Conservation (phyloP, 805 yeast genomes). For the Maudiozyma barnettii region DNA sequence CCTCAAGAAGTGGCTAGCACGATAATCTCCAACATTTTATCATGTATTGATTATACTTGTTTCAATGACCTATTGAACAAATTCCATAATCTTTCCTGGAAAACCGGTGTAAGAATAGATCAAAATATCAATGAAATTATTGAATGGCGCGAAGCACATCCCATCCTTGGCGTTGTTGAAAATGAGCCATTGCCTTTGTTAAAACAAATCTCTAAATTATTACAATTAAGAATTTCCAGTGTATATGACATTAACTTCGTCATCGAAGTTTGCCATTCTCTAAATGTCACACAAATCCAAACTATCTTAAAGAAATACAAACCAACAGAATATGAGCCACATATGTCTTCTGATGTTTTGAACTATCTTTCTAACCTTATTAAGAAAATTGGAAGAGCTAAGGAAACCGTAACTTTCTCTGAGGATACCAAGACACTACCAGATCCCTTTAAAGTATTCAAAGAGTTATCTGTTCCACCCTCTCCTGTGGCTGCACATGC, state of each 20-base stretch:
- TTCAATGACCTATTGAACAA: conserved; percentile 10
- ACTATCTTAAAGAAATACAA: conserved; percentile 10
- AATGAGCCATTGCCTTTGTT: not conserved
- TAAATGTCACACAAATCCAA: conserved; percentile 8
- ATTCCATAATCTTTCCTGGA: conserved; percentile 8
- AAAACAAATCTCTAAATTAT: conserved; percentile 7
- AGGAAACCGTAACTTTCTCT: not conserved
- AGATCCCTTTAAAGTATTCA: not conserved
- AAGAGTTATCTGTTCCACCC: not conserved
- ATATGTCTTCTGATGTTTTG: conserved; percentile 8
- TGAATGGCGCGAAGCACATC: conserved; percentile 5
- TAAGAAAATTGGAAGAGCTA: conserved; percentile 4
- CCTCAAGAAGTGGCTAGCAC: conserved; percentile 42
- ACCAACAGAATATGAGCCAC: conserved; percentile 5
- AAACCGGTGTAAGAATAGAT: conserved; percentile 6
- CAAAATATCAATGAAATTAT: conserved; percentile 1
- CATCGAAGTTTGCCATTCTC: conserved; percentile 7
- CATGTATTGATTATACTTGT: conserved; percentile 5
- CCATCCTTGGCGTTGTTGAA: too few species aligned
- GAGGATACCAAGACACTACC: not conserved
- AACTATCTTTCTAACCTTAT: conserved; percentile 6
- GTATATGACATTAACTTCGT: conserved; percentile 7
- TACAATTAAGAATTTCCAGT: conserved; percentile 10
- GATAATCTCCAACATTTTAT: conserved; percentile 2
- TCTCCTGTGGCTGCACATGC: not conserved